Evolutionary conservation across 139 green algal genomes (phyloP).

Genomic region (Penium margaritaceum): DNA sequence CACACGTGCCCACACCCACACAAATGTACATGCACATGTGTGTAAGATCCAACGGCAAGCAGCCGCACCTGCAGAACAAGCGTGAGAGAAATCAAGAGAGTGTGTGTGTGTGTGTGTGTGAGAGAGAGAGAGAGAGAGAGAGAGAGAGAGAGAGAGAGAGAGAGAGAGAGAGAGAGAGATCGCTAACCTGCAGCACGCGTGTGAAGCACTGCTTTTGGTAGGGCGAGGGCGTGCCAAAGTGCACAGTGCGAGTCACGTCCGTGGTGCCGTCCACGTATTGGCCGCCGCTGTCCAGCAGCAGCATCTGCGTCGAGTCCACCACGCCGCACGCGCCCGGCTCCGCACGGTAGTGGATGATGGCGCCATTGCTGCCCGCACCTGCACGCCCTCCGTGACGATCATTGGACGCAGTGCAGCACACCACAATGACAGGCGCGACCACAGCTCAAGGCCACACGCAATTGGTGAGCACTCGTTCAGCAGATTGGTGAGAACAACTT

Average conservation of each 20-base stretch:
- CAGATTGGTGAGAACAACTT: no score
- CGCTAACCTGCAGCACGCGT: conserved; percentile 32
- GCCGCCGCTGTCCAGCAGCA: conserved; percentile 83
- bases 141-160: not conserved
- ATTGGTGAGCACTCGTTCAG: not conserved
- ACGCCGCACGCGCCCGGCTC: conserved; percentile 28
- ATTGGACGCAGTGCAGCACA: not conserved
- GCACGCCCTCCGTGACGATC: not conserved
- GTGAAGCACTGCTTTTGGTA: conserved; percentile 40
- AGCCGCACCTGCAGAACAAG: not conserved
- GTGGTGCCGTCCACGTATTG: conserved; percentile 70
- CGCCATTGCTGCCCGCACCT: conserved; percentile 36
- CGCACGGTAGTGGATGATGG: conserved; percentile 44
- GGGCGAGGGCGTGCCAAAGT: conserved; percentile 65
- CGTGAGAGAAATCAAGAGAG: not conserved
- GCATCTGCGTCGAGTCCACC: conserved; percentile 51
- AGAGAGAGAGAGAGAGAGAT: conserved; percentile 16
- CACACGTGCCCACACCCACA: no score
- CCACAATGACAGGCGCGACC: not conserved
- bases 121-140: conserved; percentile 3
- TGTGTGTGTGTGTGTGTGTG: not conserved
- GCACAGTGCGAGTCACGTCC: conserved; percentile 91
- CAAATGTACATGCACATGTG: no score
- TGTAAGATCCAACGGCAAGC: not conserved
- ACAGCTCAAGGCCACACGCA: not conserved